These are phyloP conservation scores for Dactylonectria estremocensis DNA, from an alignment of 2,329 filamentous ascomycete species.

Conservation along the genomic window DNA sequence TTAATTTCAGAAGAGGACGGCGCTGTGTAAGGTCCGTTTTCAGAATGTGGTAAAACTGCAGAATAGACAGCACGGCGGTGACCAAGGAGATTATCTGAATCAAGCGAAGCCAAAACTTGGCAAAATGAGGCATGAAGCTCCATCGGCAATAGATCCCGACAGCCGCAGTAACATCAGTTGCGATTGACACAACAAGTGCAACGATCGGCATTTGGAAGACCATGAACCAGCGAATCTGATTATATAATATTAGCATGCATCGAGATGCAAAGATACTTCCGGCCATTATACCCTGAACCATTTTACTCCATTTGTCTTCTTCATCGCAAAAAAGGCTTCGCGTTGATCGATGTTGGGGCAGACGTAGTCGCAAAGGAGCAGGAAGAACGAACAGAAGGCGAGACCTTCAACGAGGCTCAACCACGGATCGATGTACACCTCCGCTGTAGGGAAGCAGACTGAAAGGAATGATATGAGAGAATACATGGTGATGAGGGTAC, in stretches of 20 bases:
- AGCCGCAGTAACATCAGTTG: constrained; percentile 36
- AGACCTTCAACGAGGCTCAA: constrained; percentile 38
- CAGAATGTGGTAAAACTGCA: constrained; percentile 27
- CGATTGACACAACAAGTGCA: constrained; percentile 23
- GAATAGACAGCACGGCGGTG: constrained; percentile 33
- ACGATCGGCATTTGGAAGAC: constrained; percentile 44
- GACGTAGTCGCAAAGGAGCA: constrained; percentile 42
- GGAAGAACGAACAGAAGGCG: constrained; percentile 39
- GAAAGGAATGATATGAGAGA: constrained; percentile 38
- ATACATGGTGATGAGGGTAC: constrained; percentile 35
- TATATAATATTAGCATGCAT: constrained; percentile 1
- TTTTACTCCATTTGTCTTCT: constrained; percentile 24
- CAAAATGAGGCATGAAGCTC: constrained; percentile 31
- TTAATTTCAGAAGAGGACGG: constrained; percentile 38
- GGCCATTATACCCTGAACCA: constrained; percentile 37
- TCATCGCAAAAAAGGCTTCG: constrained; percentile 41
- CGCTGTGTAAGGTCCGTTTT: constrained; percentile 30
- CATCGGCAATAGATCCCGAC: constrained; percentile 39
- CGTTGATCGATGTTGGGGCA: constrained; percentile 36
- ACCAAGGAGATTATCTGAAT: constrained; percentile 29
- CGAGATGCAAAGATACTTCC: background rate
- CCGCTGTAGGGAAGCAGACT: constrained; percentile 25
- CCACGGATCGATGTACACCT: constrained; percentile 41
- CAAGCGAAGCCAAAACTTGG: constrained; percentile 30
- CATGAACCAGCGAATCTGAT: constrained; percentile 36